These are phyloP conservation scores for Picea mariana DNA, from an alignment of 83 land plant species.

Conservation along the genomic window DNA sequence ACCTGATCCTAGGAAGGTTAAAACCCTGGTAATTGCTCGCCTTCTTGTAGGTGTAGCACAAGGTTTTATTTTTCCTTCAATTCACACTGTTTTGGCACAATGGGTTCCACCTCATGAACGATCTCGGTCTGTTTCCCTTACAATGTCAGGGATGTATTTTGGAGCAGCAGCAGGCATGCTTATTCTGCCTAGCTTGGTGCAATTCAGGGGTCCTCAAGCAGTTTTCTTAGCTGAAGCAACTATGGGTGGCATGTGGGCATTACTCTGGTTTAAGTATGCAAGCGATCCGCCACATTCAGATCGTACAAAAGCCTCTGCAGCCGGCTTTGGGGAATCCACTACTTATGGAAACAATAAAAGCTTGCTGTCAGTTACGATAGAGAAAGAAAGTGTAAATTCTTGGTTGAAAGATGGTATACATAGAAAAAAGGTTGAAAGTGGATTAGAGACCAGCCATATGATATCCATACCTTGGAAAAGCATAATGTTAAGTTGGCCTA, in stretches of 20 bases:
- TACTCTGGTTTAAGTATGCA: slow-evolving; percentile 63
- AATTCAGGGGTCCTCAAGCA: slow-evolving; percentile 64
- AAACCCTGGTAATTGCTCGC: slow-evolving; percentile 52
- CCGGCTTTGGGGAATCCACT: slow-evolving; percentile 52
- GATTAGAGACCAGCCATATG: slow-evolving; percentile 11
- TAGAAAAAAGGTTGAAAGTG: slow-evolving; percentile 32
- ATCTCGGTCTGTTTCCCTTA: slow-evolving; percentile 85
- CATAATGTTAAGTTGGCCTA: slow-evolving; percentile 63
- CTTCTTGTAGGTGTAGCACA: slow-evolving; percentile 81
- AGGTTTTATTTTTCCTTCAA: slow-evolving; percentile 83
- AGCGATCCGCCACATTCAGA: slow-evolving; percentile 79
- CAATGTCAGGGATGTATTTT: slow-evolving; percentile 90
- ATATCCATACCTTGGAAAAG: slow-evolving; percentile 69
- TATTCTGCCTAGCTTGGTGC: slow-evolving; percentile 61
- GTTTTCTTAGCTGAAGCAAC: slow-evolving; percentile 71
- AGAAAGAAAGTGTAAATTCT: slow-evolving; percentile 26
- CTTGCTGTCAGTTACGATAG: slow-evolving; percentile 33
- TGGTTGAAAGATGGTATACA: background rate
- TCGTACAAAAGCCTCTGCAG: slow-evolving; percentile 55
- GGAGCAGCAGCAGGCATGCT: slow-evolving; percentile 89
- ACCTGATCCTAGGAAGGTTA: slow-evolving; percentile 38
- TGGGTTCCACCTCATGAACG: slow-evolving; percentile 94
- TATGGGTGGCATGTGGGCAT: slow-evolving; percentile 69
- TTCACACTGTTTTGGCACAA: slow-evolving; percentile 82
- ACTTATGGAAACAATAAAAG: slow-evolving; percentile 11